A percentile compares a stretch with the other conserved stretches of the same genome.
phyloP scores from a whole-genome alignment of 495 filamentous ascomycete species.

The Penicillium subrubescens region DNA sequence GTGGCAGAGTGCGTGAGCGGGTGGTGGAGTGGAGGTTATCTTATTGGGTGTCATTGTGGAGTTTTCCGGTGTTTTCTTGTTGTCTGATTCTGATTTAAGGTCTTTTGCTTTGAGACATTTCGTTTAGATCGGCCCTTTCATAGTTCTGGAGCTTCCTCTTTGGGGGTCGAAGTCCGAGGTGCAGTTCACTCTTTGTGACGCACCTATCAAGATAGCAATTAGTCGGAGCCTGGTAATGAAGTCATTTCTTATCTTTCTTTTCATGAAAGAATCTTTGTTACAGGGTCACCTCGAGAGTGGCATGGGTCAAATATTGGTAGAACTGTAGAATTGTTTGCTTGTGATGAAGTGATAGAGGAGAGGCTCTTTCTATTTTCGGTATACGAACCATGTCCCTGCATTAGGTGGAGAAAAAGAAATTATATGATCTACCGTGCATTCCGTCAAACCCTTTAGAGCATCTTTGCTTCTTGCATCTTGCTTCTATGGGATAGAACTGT shows the following conservation, averaged over 20 bases:
- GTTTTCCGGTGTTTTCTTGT: slow-evolving; percentile 16
- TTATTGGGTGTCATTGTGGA: slow-evolving; percentile 17
- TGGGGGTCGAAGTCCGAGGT: not conserved
- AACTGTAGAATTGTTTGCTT: not conserved
- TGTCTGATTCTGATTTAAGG: not conserved
- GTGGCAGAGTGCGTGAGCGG: slow-evolving; percentile 37
- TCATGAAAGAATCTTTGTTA: not conserved
- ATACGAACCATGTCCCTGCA: not conserved
- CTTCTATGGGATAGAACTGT: not conserved
- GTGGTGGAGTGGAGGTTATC: not conserved
- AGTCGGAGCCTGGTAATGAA: not conserved
- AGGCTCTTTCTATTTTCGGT: slow-evolving; percentile 1
- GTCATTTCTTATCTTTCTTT: not conserved
- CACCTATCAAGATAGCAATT: not conserved
- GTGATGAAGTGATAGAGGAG: slow-evolving; percentile 8
- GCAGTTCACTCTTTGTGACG: not conserved
- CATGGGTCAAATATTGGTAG: not conserved
- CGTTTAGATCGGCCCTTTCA: not conserved
- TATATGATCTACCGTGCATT: not conserved
- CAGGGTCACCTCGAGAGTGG: not conserved
- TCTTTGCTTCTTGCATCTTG: not conserved
- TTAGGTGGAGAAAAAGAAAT: not conserved
- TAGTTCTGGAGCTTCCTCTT: not conserved
- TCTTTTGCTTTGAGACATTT: slow-evolving; percentile 4
- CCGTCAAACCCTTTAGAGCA: not conserved